Percentiles rank a stretch among this genome's conserved stretches.
phyloP scores from a whole-genome alignment of 352 stramenopile genomes.

The Phytophthora rubi region DNA sequence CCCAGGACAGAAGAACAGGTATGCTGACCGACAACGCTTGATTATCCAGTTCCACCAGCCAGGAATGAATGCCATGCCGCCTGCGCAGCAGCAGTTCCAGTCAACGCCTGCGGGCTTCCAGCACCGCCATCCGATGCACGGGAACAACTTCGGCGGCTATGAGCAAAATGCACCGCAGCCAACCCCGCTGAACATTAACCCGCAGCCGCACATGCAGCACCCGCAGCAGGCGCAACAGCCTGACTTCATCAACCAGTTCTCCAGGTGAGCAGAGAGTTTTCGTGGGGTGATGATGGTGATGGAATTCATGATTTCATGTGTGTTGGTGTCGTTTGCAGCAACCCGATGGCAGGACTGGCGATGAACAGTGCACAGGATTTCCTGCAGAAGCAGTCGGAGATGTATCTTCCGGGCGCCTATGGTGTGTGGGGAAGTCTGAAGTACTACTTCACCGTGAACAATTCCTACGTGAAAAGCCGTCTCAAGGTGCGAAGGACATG shows the following conservation, averaged over 20 bases:
- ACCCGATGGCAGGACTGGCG: conserved; percentile 84
- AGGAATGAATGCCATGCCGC: conserved; percentile 30
- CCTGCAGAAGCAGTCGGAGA: conserved; percentile 81
- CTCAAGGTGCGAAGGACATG: conserved; percentile 62
- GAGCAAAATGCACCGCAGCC: conserved; percentile 30
- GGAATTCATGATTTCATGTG: conserved; percentile 8
- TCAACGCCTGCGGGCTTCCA: conserved; percentile 36
- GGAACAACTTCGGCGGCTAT: conserved; percentile 40
- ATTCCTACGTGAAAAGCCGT: conserved; percentile 88
- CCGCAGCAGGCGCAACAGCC: conserved; percentile 40
- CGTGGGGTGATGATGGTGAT: not conserved
- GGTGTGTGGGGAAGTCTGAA: conserved; percentile 84
- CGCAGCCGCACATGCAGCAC: conserved; percentile 29
- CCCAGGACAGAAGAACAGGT: not conserved
- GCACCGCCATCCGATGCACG: conserved; percentile 35
- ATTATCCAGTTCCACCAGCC: conserved; percentile 41
- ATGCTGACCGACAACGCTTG: not conserved
- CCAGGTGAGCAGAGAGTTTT: conserved; percentile 36
- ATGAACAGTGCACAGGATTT: conserved; percentile 89
- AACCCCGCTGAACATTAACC: conserved; percentile 33
- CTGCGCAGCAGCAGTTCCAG: conserved; percentile 49
- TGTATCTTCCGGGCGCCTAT: conserved; percentile 83
- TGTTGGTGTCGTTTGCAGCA: conserved; percentile 42
- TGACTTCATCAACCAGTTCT: conserved; percentile 85
- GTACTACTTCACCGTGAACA: conserved; percentile 92